Conservation (phyloP, 345 rosid species). For the Firmiana major region DNA sequence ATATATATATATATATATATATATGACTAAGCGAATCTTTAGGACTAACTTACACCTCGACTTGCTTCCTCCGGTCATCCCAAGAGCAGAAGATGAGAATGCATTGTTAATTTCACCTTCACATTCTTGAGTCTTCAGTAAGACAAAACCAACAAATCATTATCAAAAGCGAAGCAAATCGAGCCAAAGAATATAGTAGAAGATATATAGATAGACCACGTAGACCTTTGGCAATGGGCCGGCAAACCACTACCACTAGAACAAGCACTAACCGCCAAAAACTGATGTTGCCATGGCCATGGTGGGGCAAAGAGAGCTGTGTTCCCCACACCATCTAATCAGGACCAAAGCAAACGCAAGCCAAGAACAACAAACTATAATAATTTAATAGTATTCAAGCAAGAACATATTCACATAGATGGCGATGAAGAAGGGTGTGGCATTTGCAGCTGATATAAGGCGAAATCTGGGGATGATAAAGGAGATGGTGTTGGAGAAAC, state of each 20-base stretch:
- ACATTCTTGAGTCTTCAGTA: background rate
- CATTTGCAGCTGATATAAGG: conserved; percentile 23
- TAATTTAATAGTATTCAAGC: background rate
- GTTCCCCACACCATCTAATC: conserved; percentile 17
- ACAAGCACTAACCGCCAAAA: background rate
- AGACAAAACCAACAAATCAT: background rate
- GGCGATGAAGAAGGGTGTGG: conserved; percentile 19
- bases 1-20: no score
- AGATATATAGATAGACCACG: background rate
- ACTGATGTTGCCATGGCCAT: background rate
- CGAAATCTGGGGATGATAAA: conserved; percentile 37
- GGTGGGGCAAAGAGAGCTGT: conserved; percentile 11
- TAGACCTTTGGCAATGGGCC: background rate
- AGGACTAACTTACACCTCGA: no score
- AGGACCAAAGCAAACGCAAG: background rate
- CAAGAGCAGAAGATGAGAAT: background rate
- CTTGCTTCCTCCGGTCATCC: background rate
- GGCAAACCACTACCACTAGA: background rate
- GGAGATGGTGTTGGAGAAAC: conserved; percentile 43
- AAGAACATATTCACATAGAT: background rate
- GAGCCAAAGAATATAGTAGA: background rate
- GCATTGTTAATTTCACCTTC: background rate
- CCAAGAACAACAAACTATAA: background rate
- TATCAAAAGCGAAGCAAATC: background rate
- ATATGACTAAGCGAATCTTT: no score